These are phyloP conservation scores for Paecilomyces niveus DNA, from an alignment of 2,329 filamentous ascomycete species.

Conservation along the genomic window DNA sequence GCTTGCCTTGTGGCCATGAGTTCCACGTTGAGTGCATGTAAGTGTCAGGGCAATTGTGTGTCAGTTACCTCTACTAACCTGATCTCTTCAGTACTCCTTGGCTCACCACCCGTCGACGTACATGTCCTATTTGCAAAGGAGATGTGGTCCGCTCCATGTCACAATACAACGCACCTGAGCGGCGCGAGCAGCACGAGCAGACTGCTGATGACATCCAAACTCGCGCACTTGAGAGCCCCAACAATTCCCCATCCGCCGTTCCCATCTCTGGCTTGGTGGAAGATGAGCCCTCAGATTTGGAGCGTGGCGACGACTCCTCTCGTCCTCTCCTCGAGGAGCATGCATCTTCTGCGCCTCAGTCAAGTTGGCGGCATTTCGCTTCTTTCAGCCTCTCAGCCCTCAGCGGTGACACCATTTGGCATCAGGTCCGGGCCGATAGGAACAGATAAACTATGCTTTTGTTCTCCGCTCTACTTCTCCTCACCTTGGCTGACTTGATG, in stretches of 20 bases:
- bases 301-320: conserved; percentile 30
- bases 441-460: conserved; percentile 21
- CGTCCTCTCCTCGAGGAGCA: conserved; percentile 27
- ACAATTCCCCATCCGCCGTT: conserved; percentile 44
- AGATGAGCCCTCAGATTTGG: conserved; percentile 35
- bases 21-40: conserved; percentile 98
- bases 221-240: conserved; percentile 38
- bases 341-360: conserved; percentile 24
- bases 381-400: conserved; percentile 39
- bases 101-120: conserved; percentile 88
- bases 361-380: conserved; percentile 38
- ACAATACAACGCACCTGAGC: conserved; percentile 22
- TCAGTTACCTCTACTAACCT: conserved; percentile 12
- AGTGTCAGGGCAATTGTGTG: conserved; percentile 39
- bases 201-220: conserved; percentile 40
- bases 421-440: conserved; percentile 32
- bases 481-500: neutral
- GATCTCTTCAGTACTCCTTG: conserved; percentile 68
- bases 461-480: conserved; percentile 7
- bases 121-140: conserved; percentile 98
- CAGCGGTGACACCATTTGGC: conserved; percentile 41
- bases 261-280: conserved; percentile 34
- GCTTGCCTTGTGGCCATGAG: conserved; percentile 91
- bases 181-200: conserved; percentile 28
- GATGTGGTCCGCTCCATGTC: conserved; percentile 71